Percentiles rank a stretch among this genome's conserved stretches.
Conservation (phyloP, 768 basidiomycete genomes). For the Sarcodon aspratus region DNA sequence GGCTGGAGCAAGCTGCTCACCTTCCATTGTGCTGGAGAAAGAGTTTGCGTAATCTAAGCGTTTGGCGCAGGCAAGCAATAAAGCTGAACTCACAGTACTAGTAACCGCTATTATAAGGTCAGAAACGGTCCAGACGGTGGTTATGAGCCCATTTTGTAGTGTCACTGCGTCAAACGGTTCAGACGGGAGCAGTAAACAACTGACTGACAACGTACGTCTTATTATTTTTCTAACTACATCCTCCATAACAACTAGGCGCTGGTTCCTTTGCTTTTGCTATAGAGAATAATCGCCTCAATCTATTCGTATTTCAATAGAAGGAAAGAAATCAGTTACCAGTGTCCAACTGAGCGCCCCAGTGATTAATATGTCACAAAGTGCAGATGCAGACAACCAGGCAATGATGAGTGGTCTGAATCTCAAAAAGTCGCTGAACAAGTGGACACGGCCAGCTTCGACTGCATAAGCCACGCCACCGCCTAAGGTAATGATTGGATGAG, state of each 20-base stretch:
- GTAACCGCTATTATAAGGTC: conserved; percentile 11
- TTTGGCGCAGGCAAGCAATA: not conserved
- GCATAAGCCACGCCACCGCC: conserved; percentile 18
- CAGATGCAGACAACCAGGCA: conserved; percentile 33
- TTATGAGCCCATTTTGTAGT: conserved; percentile 27
- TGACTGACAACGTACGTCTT: conserved; percentile 3
- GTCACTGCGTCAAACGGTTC: conserved; percentile 18
- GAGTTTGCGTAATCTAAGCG: not conserved
- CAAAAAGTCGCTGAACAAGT: conserved; percentile 16
- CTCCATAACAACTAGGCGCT: conserved; percentile 24
- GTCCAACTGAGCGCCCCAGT: conserved; percentile 28
- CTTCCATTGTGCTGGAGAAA: not conserved
- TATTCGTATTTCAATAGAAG: not conserved
- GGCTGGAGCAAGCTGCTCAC: not conserved
- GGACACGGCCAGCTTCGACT: conserved; percentile 16
- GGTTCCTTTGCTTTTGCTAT: conserved; percentile 23
- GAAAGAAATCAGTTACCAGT: conserved; percentile 20
- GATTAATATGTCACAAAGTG: conserved; percentile 35
- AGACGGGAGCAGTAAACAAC: not conserved
- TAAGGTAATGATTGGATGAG: not conserved
- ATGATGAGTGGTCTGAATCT: conserved; percentile 19
- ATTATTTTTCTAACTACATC: conserved; percentile 25
- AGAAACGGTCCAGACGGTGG: conserved; percentile 22
- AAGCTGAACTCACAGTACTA: not conserved
- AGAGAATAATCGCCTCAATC: not conserved